Evolutionary conservation across 1,284 basidiomycete genomes (phyloP).

Genomic region (Melampsora occidentalis): DNA sequence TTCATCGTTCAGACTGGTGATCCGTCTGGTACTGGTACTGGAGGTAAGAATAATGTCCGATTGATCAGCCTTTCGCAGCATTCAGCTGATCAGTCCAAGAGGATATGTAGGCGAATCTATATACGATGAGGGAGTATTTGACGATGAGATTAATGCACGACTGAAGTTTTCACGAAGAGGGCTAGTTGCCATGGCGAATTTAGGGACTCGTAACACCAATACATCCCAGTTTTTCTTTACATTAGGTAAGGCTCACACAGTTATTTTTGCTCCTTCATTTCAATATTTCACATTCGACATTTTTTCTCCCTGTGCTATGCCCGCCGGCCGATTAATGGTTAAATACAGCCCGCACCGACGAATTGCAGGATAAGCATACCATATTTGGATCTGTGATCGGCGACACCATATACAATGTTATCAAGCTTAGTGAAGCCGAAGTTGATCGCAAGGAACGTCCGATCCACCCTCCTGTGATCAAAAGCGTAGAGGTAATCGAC

Average conservation of each 20-base stretch:
- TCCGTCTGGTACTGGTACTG: slow-evolving; percentile 80
- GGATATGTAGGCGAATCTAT: slow-evolving; percentile 46
- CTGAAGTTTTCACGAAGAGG: slow-evolving; percentile 77
- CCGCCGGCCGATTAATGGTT: neutral
- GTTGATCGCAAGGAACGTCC: slow-evolving; percentile 77
- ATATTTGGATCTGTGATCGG: slow-evolving; percentile 64
- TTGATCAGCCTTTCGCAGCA: neutral
- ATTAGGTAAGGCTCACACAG: neutral
- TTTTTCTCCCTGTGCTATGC: slow-evolving; percentile 1
- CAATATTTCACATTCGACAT: neutral
- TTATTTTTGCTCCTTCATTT: slow-evolving; percentile 2
- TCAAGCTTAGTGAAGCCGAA: slow-evolving; percentile 76
- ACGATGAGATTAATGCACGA: slow-evolving; percentile 89
- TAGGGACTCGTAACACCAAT: slow-evolving; percentile 60
- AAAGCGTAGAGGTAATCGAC: slow-evolving; percentile 74
- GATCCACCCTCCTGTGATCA: slow-evolving; percentile 85
- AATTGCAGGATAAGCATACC: slow-evolving; percentile 82
- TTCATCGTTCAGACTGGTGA: slow-evolving; percentile 97
- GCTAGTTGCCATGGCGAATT: slow-evolving; percentile 89
- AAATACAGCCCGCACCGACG: slow-evolving; percentile 72
- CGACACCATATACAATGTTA: slow-evolving; percentile 55
- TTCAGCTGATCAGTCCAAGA: neutral
- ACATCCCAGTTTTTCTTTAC: slow-evolving; percentile 54
- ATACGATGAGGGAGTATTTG: slow-evolving; percentile 56
- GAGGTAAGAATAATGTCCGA: slow-evolving; percentile 61